Conservation (phyloP, 1,284 basidiomycete genomes). For the Chalciporus sp. region DNA sequence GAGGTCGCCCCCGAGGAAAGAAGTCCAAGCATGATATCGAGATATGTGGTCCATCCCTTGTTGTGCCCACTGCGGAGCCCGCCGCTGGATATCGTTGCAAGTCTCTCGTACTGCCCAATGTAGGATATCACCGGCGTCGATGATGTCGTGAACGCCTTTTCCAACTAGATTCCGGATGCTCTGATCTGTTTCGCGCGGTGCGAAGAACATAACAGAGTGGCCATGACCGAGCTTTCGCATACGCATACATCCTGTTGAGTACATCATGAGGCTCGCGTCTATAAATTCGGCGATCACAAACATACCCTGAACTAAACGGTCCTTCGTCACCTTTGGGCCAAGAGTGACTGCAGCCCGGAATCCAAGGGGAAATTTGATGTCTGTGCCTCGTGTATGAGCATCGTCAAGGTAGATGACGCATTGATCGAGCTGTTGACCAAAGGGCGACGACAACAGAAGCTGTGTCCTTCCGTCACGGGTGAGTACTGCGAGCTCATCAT, state of each 20-base stretch:
- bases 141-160: not conserved
- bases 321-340: conserved; percentile 57
- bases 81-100: conserved; percentile 43
- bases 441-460: conserved; percentile 45
- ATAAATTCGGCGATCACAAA: not conserved
- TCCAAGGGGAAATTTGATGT: conserved; percentile 48
- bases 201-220: conserved; percentile 53
- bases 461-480: conserved; percentile 43
- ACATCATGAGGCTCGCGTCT: not conserved
- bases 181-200: conserved; percentile 47
- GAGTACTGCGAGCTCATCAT: conserved; percentile 46
- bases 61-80: conserved; percentile 47
- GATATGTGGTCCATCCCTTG: conserved; percentile 48
- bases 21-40: conserved; percentile 37
- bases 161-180: conserved; percentile 37
- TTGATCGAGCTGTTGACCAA: conserved; percentile 42
- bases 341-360: conserved; percentile 54
- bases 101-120: conserved; percentile 50
- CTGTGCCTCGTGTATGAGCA: conserved; percentile 59
- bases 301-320: conserved; percentile 54
- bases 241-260: conserved; percentile 46
- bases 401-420: conserved; percentile 60
- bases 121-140: conserved; percentile 41
- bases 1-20: conserved; percentile 13
- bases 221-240: conserved; percentile 53